Conservation (phyloP, 2,329 filamentous ascomycete species). For the Fusarium sp. region DNA sequence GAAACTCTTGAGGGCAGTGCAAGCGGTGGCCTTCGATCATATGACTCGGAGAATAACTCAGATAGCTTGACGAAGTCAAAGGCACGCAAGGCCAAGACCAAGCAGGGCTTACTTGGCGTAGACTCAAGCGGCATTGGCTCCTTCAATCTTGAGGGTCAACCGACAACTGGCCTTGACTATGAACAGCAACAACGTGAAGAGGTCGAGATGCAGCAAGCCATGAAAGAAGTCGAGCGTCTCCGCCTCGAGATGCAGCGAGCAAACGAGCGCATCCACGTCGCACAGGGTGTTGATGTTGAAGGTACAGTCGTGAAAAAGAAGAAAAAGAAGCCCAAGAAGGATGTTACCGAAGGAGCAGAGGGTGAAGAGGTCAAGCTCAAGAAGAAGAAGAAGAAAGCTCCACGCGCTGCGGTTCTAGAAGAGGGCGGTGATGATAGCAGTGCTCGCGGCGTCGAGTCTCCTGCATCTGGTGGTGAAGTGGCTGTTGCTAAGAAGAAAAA, state of each 20-base stretch:
- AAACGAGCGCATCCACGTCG: slow-evolving; percentile 79
- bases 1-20: slow-evolving; percentile 74
- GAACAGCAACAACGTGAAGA: slow-evolving; percentile 82
- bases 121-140: slow-evolving; percentile 85
- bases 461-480: slow-evolving; percentile 39
- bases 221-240: slow-evolving; percentile 88
- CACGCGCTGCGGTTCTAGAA: slow-evolving; percentile 29
- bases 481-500: slow-evolving; percentile 65
- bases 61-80: slow-evolving; percentile 64
- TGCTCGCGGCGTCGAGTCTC: slow-evolving; percentile 33
- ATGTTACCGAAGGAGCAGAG: slow-evolving; percentile 24
- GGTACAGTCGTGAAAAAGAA: slow-evolving; percentile 77
- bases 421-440: slow-evolving; percentile 39
- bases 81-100: slow-evolving; percentile 67
- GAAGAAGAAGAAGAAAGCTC: slow-evolving; percentile 55
- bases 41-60: slow-evolving; percentile 68
- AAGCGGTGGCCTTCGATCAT: slow-evolving; percentile 61
- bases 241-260: slow-evolving; percentile 90
- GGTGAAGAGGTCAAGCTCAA: slow-evolving; percentile 40
- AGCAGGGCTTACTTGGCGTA: slow-evolving; percentile 79
- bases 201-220: slow-evolving; percentile 87
- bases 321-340: slow-evolving; percentile 65
- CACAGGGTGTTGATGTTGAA: slow-evolving; percentile 75
- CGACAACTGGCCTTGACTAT: slow-evolving; percentile 63
- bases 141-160: slow-evolving; percentile 73